Base-by-base conservation (phyloP, 2,329 filamentous ascomycete genomes). In the Myriosclerotinia duriaeana region DNA sequence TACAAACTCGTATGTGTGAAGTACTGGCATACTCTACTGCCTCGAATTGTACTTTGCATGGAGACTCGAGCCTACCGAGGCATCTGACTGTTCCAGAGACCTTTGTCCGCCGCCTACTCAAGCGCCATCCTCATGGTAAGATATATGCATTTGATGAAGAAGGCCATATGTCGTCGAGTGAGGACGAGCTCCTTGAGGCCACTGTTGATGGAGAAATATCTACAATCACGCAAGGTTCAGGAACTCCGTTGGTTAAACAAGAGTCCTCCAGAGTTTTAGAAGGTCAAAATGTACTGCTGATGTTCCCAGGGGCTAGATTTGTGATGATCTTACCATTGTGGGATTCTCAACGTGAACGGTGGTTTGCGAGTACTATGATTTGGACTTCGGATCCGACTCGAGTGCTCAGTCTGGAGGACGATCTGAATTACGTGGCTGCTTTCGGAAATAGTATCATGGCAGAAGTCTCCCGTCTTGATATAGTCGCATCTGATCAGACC, bases 391-490 rank as follows among this genome's bases (percentile, higher is more conserved):
- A 74, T 0, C 75, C 78, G 2, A 79, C 78, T 56, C 74, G 72
- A 48, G 71, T 74, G 17, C 76, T 78, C 46, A 68, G 71, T 34
- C 69, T 70, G 38, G 73, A 73, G 62, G 74, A 75, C 44, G 78
- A 79, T 38, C 72, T 80, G 3, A 75, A 72, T 34, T 77, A 76
- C 34, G 71, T 79, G 44, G 72, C 73, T 22, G 78, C 79, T 14
- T 82, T 82, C 66, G 78, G 79, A 9, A 80, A 81, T 54, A 80
- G 79, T 38, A 83, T 81, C 61, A 86, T 86, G 79, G 80, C 80
- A 15, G 82, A 87, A 68, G 75, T 85, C 1, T 80, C 80, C 1
- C 79, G 83, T 22, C 76, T 85, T 40, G 81, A 85, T 62, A 81
- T 82, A 1, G 72, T 81, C 12, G 80, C 79, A 38, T 80, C 79